Evolutionary conservation across 139 green algal genomes (phyloP).

Genomic region (Chlamydomonas sp.): DNA sequence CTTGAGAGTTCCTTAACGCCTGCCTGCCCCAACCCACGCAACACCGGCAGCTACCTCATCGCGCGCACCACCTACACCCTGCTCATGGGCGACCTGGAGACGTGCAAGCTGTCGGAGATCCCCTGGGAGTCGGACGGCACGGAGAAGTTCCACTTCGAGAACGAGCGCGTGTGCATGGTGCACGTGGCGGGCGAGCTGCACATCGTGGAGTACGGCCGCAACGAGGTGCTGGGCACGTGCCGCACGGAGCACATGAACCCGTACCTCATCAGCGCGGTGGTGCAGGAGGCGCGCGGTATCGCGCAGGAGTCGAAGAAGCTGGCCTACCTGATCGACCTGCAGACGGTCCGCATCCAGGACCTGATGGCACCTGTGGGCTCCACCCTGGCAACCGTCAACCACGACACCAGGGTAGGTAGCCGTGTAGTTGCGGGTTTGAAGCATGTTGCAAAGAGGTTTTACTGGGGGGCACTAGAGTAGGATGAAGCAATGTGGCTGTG

Average conservation of each 20-base stretch:
- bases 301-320: conserved; percentile 64
- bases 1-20: neutral
- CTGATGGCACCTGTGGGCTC: conserved; percentile 50
- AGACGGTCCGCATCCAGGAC: conserved; percentile 83
- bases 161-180: conserved; percentile 79
- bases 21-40: too few species aligned
- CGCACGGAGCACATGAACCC: conserved; percentile 83
- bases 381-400: conserved; percentile 71
- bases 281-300: conserved; percentile 52
- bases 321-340: conserved; percentile 84
- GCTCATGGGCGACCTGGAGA: conserved; percentile 82
- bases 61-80: conserved; percentile 78
- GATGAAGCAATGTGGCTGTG: too few species aligned
- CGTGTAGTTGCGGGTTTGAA: too few species aligned
- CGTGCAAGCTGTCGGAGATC: conserved; percentile 80
- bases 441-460: too few species aligned
- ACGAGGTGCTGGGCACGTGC: conserved; percentile 73
- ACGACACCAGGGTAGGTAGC: conserved; percentile 53
- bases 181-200: conserved; percentile 79
- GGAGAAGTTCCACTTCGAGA: conserved; percentile 81
- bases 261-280: conserved; percentile 73
- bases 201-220: conserved; percentile 76
- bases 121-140: conserved; percentile 52
- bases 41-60: conserved; percentile 65
- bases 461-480: too few species aligned